Evolutionary conservation across 805 yeast species (phyloP).

Genomic region (Candida xiaguanensis): DNA sequence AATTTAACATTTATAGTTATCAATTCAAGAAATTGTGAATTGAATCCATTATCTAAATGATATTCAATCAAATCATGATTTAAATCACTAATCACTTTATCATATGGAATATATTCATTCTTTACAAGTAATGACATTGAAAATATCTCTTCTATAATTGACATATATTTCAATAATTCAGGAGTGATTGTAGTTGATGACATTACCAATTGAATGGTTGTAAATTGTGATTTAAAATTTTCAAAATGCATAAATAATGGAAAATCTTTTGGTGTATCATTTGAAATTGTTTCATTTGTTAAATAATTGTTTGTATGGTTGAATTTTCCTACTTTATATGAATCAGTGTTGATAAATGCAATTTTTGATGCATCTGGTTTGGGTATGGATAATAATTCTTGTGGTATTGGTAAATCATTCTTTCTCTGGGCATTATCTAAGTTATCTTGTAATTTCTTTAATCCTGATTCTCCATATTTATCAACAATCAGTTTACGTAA

Average conservation of each 20-base stretch:
- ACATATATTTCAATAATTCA: conserved; percentile 58
- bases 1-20: conserved; percentile 60
- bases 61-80: conserved; percentile 71
- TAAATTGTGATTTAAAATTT: conserved; percentile 73
- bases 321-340: conserved; percentile 54
- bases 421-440: conserved; percentile 59
- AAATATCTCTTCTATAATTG: conserved; percentile 61
- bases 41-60: conserved; percentile 53
- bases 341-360: conserved; percentile 62
- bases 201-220: conserved; percentile 60
- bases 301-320: conserved; percentile 17
- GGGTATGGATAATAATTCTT: conserved; percentile 58
- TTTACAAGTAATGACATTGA: conserved; percentile 65
- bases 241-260: conserved; percentile 78
- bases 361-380: conserved; percentile 75
- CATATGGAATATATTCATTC: conserved; percentile 60
- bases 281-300: conserved; percentile 18
- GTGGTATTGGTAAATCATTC: conserved; percentile 79
- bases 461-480: conserved; percentile 58
- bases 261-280: conserved; percentile 43
- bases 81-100: conserved; percentile 68
- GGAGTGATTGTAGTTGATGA: conserved; percentile 52
- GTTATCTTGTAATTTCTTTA: conserved; percentile 44
- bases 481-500: conserved; percentile 47
- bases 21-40: conserved; percentile 62